Conservation (phyloP, 2,329 filamentous ascomycete species). For the Stemphylium lycopersici region DNA sequence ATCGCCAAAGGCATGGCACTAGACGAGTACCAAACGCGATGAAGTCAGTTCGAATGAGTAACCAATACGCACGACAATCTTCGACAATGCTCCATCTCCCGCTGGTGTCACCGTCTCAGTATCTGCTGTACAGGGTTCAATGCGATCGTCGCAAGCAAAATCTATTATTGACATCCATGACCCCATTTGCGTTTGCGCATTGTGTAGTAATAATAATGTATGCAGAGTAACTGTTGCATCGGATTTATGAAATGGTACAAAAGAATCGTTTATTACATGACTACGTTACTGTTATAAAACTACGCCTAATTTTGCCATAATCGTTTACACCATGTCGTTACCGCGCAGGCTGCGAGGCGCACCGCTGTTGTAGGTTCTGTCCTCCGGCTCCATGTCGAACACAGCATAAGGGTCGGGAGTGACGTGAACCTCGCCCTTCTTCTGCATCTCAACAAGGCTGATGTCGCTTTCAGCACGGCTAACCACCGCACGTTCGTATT, state of each 20-base stretch:
- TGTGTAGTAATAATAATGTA: background rate
- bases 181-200: background rate
- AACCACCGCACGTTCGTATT: background rate
- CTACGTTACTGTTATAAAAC: background rate
- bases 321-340: no score
- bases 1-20: conserved; percentile 79
- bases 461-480: conserved; percentile 3
- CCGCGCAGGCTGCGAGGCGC: no score
- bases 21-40: conserved; percentile 47
- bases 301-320: background rate
- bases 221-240: background rate
- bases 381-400: no score
- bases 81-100: background rate
- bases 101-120: background rate
- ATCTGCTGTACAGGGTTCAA: no score
- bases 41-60: background rate
- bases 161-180: background rate
- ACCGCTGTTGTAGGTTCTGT: no score
- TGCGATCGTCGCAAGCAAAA: background rate
- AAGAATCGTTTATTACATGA: no score
- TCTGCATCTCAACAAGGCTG: conserved; percentile 5
- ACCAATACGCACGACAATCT: background rate
- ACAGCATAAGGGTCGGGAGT: no score
- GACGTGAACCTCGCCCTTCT: no score
- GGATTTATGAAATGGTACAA: no score